Evolutionary conservation across 2,329 filamentous ascomycete genomes (phyloP).

Genomic region (Akanthomyces muscarius): DNA sequence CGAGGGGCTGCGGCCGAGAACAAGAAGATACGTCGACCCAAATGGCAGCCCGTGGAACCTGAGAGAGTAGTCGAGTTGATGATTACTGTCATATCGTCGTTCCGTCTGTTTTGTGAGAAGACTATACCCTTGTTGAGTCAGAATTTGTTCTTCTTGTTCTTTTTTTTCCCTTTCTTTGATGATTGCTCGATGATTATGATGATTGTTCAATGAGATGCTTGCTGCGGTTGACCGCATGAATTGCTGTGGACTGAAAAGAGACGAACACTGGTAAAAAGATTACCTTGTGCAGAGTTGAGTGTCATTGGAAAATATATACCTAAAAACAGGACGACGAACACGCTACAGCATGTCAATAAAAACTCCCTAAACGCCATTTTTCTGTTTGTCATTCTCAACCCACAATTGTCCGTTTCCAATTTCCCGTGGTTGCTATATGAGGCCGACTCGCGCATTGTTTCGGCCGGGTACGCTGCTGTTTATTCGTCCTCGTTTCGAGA

Average conservation of each 20-base stretch:
- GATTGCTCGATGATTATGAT: background rate
- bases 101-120: background rate
- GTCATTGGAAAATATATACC: background rate
- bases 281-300: conserved; percentile 1
- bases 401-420: conserved; percentile 6
- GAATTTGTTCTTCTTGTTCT: background rate
- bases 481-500: conserved; percentile 6
- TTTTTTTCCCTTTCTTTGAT: background rate
- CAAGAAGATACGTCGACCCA: background rate
- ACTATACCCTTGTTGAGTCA: background rate
- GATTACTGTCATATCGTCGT: background rate
- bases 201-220: background rate
- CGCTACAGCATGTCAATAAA: conserved; percentile 1
- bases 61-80: background rate
- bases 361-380: conserved; percentile 7
- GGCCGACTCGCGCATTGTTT: background rate
- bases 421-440: background rate
- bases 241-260: background rate
- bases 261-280: background rate
- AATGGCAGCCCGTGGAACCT: background rate
- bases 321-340: conserved; percentile 4
- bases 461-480: background rate
- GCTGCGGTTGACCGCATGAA: background rate
- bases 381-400: background rate
- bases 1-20: background rate